These are phyloP conservation scores for Leishmania braziliensis DNA, from an alignment of 208 protist species.

Conservation along the genomic window DNA sequence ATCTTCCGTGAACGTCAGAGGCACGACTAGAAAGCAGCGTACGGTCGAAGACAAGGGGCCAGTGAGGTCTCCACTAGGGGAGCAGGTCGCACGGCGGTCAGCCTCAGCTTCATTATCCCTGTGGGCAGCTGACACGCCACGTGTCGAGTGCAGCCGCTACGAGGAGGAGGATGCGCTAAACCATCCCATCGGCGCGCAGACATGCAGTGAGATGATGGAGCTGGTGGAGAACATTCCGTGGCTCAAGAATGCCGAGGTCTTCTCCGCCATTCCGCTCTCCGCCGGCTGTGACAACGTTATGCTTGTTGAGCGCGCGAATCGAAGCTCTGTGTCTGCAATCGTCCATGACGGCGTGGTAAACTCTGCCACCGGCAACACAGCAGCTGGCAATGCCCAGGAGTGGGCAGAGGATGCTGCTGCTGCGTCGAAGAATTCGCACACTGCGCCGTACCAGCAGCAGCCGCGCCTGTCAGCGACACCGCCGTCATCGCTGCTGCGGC, in stretches of 20 bases:
- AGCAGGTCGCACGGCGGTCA: not conserved
- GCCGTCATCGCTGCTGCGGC: not conserved
- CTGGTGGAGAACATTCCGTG: conserved; percentile 62
- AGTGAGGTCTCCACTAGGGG: not conserved
- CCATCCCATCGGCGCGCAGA: conserved; percentile 32
- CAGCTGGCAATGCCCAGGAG: not conserved
- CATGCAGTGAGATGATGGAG: conserved; percentile 34
- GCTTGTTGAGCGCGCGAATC: conserved; percentile 37
- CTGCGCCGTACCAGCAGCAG: not conserved
- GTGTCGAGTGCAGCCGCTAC: too few relatives aligned
- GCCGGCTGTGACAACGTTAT: conserved; percentile 65
- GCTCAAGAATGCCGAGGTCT: conserved; percentile 67
- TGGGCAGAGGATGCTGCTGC: not conserved
- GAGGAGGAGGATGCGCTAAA: conserved; percentile 29
- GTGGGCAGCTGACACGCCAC: not conserved
- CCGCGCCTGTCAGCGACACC: not conserved
- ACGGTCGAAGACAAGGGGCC: not conserved
- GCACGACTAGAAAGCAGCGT: not conserved
- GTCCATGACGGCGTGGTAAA: not conserved
- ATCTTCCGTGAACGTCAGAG: not conserved
- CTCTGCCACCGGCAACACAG: not conserved
- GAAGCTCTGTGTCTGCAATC: not conserved
- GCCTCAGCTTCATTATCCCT: not conserved
- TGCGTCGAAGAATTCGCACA: not conserved
- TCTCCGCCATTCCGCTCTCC: conserved; percentile 58